Evolutionary conservation across 1,284 basidiomycete species (phyloP).

Genomic region (Agroathelia rolfsii): DNA sequence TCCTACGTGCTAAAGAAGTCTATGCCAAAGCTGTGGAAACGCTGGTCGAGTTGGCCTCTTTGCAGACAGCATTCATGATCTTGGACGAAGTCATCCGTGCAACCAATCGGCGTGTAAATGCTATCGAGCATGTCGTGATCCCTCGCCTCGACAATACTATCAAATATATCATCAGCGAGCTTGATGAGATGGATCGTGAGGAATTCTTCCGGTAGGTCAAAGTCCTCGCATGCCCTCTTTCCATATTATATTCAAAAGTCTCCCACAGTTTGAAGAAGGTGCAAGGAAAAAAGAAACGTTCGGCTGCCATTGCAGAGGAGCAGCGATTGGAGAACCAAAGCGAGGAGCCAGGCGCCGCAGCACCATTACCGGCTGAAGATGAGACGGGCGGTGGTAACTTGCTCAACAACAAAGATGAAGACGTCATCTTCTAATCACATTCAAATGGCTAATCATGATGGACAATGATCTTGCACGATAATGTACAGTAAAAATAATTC

Average conservation of each 20-base stretch:
- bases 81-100: slow-evolving; percentile 98
- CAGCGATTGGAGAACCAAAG: slow-evolving; percentile 17
- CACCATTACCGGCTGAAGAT: slow-evolving; percentile 15
- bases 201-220: slow-evolving; percentile 81
- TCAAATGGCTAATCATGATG: no score
- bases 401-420: slow-evolving; percentile 78
- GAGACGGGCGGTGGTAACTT: slow-evolving; percentile 44
- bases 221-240: not conserved
- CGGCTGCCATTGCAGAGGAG: slow-evolving; percentile 45
- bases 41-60: slow-evolving; percentile 91
- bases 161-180: slow-evolving; percentile 89
- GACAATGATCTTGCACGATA: no score
- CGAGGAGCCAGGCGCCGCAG: slow-evolving; percentile 12
- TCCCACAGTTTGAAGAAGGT: slow-evolving; percentile 79
- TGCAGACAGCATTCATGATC: slow-evolving; percentile 97
- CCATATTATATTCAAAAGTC: slow-evolving; percentile 4
- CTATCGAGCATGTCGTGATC: slow-evolving; percentile 97
- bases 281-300: slow-evolving; percentile 94
- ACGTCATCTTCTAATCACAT: slow-evolving; percentile 74
- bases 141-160: slow-evolving; percentile 95
- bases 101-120: slow-evolving; percentile 97
- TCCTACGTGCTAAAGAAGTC: slow-evolving; percentile 87
- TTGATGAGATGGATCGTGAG: slow-evolving; percentile 96
- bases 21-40: slow-evolving; percentile 97
- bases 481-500: no score